Base-by-base conservation (phyloP, 768 basidiomycete genomes). In the Trametes gibbosa region DNA sequence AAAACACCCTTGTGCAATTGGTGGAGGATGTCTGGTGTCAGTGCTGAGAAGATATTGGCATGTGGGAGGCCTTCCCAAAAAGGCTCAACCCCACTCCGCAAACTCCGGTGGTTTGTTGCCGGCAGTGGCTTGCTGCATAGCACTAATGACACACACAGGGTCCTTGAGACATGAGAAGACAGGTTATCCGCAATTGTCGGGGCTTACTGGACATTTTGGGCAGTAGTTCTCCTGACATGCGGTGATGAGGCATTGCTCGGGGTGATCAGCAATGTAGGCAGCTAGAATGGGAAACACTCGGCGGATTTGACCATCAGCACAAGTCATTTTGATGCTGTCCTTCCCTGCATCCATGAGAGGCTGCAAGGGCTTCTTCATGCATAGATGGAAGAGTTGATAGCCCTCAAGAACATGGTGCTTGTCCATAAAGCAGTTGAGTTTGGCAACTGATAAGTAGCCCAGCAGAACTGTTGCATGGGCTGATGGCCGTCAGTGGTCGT, bases 211-310 rank as follows among this genome's bases (percentile, higher is more conserved):
- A 51, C 73, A 70, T 27, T 54, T 64, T 0, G 73, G 76, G 49
- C 75, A 76, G 14, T 54, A 50, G 46, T 62, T 65, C 32, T 62
- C 55, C 29, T 62, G 45, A 37, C 58, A 58, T 7, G 64, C 68
- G 0, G 74, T 70, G 0, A 75, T 70, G 0, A 81, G 72, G 10
- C 74, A 66, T 57, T 81, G 79, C 56, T 82, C 78, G 0, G 79
- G 80, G 56, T 79, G 76, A 62, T 80, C 76, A 0, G 73, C 73
- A 9, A 75, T 65, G 58, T 73, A 75, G 0, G 68, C 64, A 0
- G 79, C 77, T 1, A 82, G 59, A 37, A 82, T 74, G 0, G 78
- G 77, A 57, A 72, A 69, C 9, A 71, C 61, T 1, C 63, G 64
- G 0, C 73, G 68, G 0, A 70, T 27, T 1, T 53, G 21, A 13